A percentile compares a stretch with the other conserved stretches of the same genome.
Conservation (phyloP, 2,329 filamentous ascomycete species). For the Emergomyces pasteurianus region DNA sequence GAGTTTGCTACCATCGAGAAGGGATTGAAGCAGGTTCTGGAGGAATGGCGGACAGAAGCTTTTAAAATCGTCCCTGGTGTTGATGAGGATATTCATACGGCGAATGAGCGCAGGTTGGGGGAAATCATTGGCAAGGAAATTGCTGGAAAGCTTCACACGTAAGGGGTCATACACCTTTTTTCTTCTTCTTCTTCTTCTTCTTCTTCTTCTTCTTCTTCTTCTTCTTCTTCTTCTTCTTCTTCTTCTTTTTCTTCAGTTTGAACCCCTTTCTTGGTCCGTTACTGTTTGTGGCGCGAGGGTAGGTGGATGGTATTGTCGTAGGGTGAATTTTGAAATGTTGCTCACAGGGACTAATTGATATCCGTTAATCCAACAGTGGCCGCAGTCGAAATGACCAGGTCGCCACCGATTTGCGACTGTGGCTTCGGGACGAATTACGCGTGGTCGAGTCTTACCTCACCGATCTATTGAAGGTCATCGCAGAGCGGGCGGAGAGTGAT, state of each 20-base stretch:
- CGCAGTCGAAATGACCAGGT: slow-evolving; percentile 86
- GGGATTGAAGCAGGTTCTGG: slow-evolving; percentile 46
- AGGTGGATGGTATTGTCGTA: neutral
- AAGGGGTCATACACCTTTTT: slow-evolving; percentile 16
- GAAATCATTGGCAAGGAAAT: slow-evolving; percentile 80
- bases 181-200: neutral
- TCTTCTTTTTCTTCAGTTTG: no score
- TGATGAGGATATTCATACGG: slow-evolving; percentile 17
- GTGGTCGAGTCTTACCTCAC: slow-evolving; percentile 57
- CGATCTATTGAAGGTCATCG: slow-evolving; percentile 57
- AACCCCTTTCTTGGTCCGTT: neutral
- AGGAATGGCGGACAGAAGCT: slow-evolving; percentile 21
- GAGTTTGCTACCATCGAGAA: slow-evolving; percentile 60
- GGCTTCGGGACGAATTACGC: slow-evolving; percentile 64
- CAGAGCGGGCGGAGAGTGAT: slow-evolving; percentile 58
- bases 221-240: no score
- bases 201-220: no score
- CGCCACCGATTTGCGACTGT: slow-evolving; percentile 80
- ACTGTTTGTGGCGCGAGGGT: neutral
- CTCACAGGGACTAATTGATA: neutral
- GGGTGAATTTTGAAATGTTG: neutral
- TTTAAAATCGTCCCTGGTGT: slow-evolving; percentile 17
- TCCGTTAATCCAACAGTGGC: slow-evolving; percentile 26
- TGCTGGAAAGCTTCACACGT: slow-evolving; percentile 78
- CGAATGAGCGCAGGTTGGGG: slow-evolving; percentile 48